Conservation (phyloP, 805 yeast genomes). For the Hanseniaspora jakobsenii region DNA sequence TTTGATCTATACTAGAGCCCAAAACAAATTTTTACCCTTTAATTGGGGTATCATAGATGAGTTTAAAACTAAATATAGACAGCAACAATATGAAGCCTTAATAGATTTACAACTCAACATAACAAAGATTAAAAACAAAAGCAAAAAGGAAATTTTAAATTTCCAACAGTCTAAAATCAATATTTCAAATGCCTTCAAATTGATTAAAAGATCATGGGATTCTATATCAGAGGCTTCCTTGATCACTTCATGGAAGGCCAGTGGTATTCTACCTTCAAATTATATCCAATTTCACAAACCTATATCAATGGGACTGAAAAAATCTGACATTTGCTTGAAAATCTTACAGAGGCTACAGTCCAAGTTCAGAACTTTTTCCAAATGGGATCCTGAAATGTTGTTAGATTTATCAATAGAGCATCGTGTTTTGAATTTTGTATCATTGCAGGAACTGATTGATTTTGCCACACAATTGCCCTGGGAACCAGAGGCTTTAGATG, state of each 20-base stretch:
- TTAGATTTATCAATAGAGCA: conserved; percentile 38
- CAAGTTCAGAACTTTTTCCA: conserved; percentile 37
- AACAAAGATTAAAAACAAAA: conserved; percentile 16
- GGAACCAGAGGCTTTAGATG: conserved; percentile 23
- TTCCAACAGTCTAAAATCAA: conserved; percentile 37
- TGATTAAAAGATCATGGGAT: conserved; percentile 49
- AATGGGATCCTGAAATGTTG: conserved; percentile 48
- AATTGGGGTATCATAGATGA: conserved; percentile 54
- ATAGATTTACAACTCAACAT: conserved; percentile 25
- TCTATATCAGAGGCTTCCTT: conserved; percentile 29
- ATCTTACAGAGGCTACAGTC: conserved; percentile 36
- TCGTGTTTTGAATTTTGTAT: conserved; percentile 36
- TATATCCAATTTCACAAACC: conserved; percentile 25
- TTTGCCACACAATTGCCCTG: conserved; percentile 43
- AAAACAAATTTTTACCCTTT: conserved; percentile 43
- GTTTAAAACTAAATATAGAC: conserved; percentile 45
- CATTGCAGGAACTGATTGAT: conserved; percentile 50
- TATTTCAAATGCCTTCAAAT: conserved; percentile 44
- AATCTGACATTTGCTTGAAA: conserved; percentile 31
- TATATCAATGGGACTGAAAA: conserved; percentile 26
- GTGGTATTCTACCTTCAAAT: conserved; percentile 31
- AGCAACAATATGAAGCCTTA: conserved; percentile 40
- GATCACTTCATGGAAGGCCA: conserved; percentile 35
- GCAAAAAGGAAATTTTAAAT: conserved; percentile 19
- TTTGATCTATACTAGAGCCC: conserved; percentile 31